Base-by-base conservation (phyloP, 116 monocot species). In the Papilionanthe hybrid region DNA sequence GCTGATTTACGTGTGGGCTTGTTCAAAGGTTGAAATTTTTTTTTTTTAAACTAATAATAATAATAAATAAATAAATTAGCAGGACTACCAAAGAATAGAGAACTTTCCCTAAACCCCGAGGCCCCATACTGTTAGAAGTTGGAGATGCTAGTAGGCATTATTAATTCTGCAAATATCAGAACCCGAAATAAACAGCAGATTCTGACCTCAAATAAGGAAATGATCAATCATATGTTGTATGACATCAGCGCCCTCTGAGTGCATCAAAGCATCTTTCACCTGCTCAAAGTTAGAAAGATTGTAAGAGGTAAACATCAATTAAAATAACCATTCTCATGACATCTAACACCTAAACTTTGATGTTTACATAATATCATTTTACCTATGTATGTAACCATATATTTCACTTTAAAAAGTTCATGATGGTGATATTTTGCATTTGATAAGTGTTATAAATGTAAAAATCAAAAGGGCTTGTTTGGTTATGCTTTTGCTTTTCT, bases 221-320 rank as follows among this genome's bases (percentile, higher is more conserved):
- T 89, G 92, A 84, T 96, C 96, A 17, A 96, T 96, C 83, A 96
- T 90, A 75, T 96, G 93, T 58, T 88, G 90, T 78, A 93, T 92
- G 20, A 96, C 92, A 78, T 96, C 96, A 41, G 92, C 92, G 76
- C 96, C 96, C 82, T 92, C 93, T 6, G 79, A 85, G 69, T 90
- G 74, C 72, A 85, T 56, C 18, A 77, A 56, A 3, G 79, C 11
- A 83, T 85, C 84, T 81, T 90, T 90, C 5, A 92, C 90, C 88
- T 88, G 90, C 55, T 42, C 8, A 73, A 25, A 1, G 27, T 50
- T 25, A 50, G 17, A 76, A 28, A 55, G 55, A 13, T 44, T 44
- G 22, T 0, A 76, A 76, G 25, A 76, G 29, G 9, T 9, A 74
- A 74, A 41, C 7, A 45, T 45, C 9, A 22, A 5, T 72, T 3